phyloP scores from a whole-genome alignment of 2,329 filamentous ascomycete species.

The Claviceps lovelessii region DNA sequence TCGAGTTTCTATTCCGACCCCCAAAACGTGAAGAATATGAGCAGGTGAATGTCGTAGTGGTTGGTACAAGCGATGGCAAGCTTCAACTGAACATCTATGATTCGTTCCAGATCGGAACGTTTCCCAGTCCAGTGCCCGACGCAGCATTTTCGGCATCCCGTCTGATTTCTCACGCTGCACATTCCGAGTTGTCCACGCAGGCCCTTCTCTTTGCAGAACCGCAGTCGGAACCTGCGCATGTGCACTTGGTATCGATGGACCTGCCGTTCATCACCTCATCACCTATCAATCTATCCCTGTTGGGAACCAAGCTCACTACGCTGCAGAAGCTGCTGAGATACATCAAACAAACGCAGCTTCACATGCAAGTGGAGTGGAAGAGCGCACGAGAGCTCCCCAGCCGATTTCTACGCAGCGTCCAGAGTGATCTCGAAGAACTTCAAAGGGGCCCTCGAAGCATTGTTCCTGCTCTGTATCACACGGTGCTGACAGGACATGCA shows the following conservation, averaged over 20 bases:
- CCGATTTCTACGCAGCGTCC: slow-evolving; percentile 64
- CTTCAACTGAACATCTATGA: slow-evolving; percentile 75
- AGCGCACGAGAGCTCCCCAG: slow-evolving; percentile 64
- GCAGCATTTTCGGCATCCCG: slow-evolving; percentile 13
- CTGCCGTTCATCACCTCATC: slow-evolving; percentile 68
- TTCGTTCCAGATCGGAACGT: slow-evolving; percentile 63
- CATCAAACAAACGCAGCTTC: slow-evolving; percentile 62
- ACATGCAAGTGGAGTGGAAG: slow-evolving; percentile 72
- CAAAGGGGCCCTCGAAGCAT: slow-evolving; percentile 46
- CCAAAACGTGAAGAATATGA: slow-evolving; percentile 51
- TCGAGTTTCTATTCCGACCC: slow-evolving; percentile 55
- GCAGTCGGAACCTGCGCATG: slow-evolving; percentile 16
- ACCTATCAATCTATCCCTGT: slow-evolving; percentile 65
- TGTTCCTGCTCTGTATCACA: slow-evolving; percentile 65
- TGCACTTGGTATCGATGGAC: slow-evolving; percentile 59
- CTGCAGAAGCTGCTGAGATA: slow-evolving; percentile 80
- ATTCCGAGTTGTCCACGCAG: slow-evolving; percentile 63
- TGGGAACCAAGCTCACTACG: slow-evolving; percentile 76
- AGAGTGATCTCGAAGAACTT: slow-evolving; percentile 53
- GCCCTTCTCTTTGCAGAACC: slow-evolving; percentile 45
- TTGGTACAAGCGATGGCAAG: slow-evolving; percentile 55
- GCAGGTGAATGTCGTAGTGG: slow-evolving; percentile 64
- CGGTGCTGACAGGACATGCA: slow-evolving; percentile 71
- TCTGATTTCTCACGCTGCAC: slow-evolving; percentile 50
- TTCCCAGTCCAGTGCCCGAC: slow-evolving; percentile 32